These are phyloP conservation scores for Prunus mongolica DNA, from an alignment of 306 rosid species.

Conservation along the genomic window DNA sequence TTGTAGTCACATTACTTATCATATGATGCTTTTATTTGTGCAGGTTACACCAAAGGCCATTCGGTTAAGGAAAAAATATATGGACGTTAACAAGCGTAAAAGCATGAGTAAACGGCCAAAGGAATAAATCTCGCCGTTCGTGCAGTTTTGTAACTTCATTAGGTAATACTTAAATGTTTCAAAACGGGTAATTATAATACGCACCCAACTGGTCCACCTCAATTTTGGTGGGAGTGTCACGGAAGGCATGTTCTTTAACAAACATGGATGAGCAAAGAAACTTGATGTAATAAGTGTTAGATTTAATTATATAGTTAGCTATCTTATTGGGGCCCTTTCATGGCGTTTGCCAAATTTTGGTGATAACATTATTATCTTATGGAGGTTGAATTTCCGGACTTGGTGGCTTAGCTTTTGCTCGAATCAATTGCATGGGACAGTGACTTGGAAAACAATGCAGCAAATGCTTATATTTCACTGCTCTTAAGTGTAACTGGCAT, in stretches of 20 bases:
- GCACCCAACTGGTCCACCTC: constrained; percentile 25
- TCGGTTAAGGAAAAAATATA: constrained; percentile 83
- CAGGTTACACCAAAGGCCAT: constrained; percentile 94
- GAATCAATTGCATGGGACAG: too few species aligned
- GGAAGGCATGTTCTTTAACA: constrained; percentile 28
- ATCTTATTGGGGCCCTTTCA: too few species aligned
- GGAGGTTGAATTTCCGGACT: neutral
- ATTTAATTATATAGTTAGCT: neutral
- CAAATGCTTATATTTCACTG: too few species aligned
- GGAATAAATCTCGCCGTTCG: constrained; percentile 44
- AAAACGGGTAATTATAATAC: constrained; percentile 7
- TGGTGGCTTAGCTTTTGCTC: too few species aligned
- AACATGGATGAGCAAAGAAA: neutral
- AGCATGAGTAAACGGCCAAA: constrained; percentile 73
- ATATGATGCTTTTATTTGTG: neutral
- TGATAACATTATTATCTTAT: neutral
- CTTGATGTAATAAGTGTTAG: neutral
- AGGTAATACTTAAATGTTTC: neutral
- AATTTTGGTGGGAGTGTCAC: constrained; percentile 24
- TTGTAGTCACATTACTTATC: neutral
- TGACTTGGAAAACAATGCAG: too few species aligned
- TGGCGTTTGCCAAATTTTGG: neutral
- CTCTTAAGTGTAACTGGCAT: too few species aligned
- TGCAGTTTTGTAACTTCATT: constrained; percentile 26
- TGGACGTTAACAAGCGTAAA: constrained; percentile 88